Base-by-base conservation (phyloP, 768 basidiomycete species). In the Tricholoma flavovirens region DNA sequence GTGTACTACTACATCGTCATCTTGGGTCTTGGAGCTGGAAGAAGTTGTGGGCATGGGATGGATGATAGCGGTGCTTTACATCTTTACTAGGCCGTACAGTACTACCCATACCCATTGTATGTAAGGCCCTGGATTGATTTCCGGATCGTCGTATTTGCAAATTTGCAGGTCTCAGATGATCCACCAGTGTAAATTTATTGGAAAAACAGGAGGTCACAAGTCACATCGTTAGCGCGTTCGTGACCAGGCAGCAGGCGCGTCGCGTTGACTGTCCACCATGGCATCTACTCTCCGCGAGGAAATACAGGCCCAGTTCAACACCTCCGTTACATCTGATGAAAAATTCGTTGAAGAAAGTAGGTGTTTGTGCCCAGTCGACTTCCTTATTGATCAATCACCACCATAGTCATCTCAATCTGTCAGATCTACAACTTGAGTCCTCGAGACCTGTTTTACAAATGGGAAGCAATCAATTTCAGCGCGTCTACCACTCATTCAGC, bases 351-450 rank as follows among this genome's bases (percentile, higher is more conserved):
- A 73, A 53, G 82, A 86, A 78, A 84, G 84, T 84, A 67, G 54
- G 66, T 59, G 51, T 12, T 35, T 21, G 36, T 17, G 5, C 5
- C 32, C 11, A 30, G 24, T 51, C 15, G 10, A 11, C 35, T 42
- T 35, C 26, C 17, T 8, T 33, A 22, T 21, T 53, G 15, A 29
- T 19, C 46, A 46, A 49, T 42, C 50, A 26, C 7, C n/a, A 21
- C n/a, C 62, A 35, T 63, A 90, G 88, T 87, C 60, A 75, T 78
- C 30, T 74, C 76, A 22, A 74, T 90, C 57, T 91, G 89, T 66
- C 74, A 78, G 65, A 80, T 79, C 60, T 87, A 83, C 71, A 78
- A 80, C 56, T 33, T 86, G 36, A 60, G 71, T 29, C 75, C 83
- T 19, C 75, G 82, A 21, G 66, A 72, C 49, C 74, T 91, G 17